Evolutionary conservation across 2,329 filamentous ascomycete species (phyloP), one percentile per base, ranked within the genome.

Genomic region (Dactylellina haptotyla): DNA sequence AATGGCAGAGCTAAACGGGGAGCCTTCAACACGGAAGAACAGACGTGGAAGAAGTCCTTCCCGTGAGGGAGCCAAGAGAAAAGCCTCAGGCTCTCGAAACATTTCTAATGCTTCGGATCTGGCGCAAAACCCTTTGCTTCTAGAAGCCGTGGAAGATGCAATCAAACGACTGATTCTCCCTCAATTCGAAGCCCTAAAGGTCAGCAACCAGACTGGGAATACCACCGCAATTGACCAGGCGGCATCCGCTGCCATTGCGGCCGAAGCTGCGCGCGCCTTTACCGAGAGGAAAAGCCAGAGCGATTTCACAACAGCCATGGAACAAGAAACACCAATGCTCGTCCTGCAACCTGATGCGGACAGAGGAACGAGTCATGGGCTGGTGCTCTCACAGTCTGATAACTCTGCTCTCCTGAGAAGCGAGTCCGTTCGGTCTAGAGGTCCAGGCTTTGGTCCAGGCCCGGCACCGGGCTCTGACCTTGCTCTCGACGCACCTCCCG

Each of bases 81-180:
- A 23, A 90, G 87, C 77, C 79, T 88, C 43, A 80, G 37, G 46
- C 32, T 53, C 57, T 30, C 65, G 75, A 12, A 75, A 77, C 41
- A 20, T 74, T 20, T 75, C 75, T 26, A 75, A 73, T 39, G 69
- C 70, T 20, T 73, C 67, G 12, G 91, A 92, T 2, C 94, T 91
- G 0, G 91, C 96, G 80, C 96, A 96, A 82, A 97, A 97, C 78
- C 93, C 93, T 0, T 95, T 92, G 79, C 83, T 97, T 1, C 85
- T 97, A 1, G 91, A 95, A 78, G 95, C 93, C 0, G 93, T 97
- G 2, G 93, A 97, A 82, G 93, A 97, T 81, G 93, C 93, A 12
- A 96, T 97, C 78, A 89, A 92, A 75, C 87, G 93, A 53, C 85
- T 97, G 54, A 96, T 97, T 59, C 83, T 99, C 1, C 95, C 95